Base-by-base conservation (phyloP, 768 basidiomycete genomes). In the Boletales sp. region DNA sequence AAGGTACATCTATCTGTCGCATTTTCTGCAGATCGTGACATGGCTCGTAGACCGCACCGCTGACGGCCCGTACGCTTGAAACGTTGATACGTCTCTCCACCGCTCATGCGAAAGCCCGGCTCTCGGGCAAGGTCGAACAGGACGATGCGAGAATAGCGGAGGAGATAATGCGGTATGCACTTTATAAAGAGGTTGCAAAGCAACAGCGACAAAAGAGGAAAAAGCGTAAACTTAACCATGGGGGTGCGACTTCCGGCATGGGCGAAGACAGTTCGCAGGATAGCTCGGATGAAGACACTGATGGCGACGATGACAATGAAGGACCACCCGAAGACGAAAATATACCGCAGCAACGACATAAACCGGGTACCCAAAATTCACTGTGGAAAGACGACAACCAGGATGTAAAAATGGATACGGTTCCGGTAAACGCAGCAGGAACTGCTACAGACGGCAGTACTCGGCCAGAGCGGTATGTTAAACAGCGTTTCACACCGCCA, bases 61-160 rank as follows among this genome's bases (percentile, higher is more conserved):
- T 99, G 59, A 99, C 96, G 3, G 95, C 96, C 17, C 94, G 96
- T 79, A 96, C 96, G 4, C 83, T 99, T 51, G 96, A 99, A 70
- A 99, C 96, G 0, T 80, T 99, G 42, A 99, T 99, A 68, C 96
- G 96, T 75, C 80, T 99, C 9, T 84, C 96, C 5, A 99, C 95
- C 15, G 96, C 96, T 1, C 96, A 99, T 70, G 96, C 96, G 40
- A 99, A 99, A 70, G 84, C 93, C 14, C 85, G 95, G 17, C 77
- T 99, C 9, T 94, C 94, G 8, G 51, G 80, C 39, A 88, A 88
- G 57, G 90, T 99, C 11, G 84, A 90, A 60, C 80, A 86, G 63
- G 72, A 74, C 3, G 96, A 99, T 72, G 94, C 96, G 15, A 78
- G 77, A 58, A 86, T 87, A 37, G 96, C 96, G 3, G 94, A 99